Evolutionary conservation across 129 eudicot genomes (phyloP).

Genomic region (Tanacetum coccineum): DNA sequence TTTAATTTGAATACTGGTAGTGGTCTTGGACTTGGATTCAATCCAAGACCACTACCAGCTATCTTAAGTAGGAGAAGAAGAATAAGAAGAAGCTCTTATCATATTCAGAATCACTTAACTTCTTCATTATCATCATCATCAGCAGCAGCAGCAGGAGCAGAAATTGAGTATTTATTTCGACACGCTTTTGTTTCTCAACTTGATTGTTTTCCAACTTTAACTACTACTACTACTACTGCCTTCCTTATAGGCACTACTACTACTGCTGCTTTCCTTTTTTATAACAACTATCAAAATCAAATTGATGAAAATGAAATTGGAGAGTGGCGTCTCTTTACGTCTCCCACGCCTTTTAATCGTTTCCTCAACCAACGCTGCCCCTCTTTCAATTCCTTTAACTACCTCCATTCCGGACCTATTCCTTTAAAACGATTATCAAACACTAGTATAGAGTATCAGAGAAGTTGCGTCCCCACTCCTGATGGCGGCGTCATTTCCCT

Average conservation of each 20-base stretch:
- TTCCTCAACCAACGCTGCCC: conserved; percentile 63
- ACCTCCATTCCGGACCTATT: conserved; percentile 49
- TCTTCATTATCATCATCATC: conserved; percentile 19
- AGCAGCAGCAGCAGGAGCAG: too few species aligned
- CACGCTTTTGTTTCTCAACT: conserved; percentile 36
- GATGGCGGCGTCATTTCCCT: conserved; percentile 88
- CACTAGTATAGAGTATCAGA: conserved; percentile 44
- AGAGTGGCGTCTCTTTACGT: conserved; percentile 60
- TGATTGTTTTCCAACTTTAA: conserved; percentile 39
- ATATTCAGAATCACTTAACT: conserved; percentile 14
- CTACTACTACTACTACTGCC: not conserved
- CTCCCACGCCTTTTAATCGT: conserved; percentile 90
- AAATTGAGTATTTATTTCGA: conserved; percentile 12
- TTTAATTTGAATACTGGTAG: too few species aligned
- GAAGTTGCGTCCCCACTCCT: conserved; percentile 61
- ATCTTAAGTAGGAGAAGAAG: not conserved
- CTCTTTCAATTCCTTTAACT: too few species aligned
- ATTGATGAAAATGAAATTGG: conserved; percentile 28
- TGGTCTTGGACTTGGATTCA: too few species aligned
- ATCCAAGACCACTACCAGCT: not conserved
- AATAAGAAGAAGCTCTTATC: not conserved
- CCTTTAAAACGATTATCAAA: not conserved
- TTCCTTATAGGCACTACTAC: conserved; percentile 43
- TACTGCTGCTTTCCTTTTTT: conserved; percentile 31
- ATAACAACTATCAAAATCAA: not conserved